These are phyloP conservation scores for Plicaturopsis crispa DNA, from an alignment of 768 basidiomycete genomes.

Conservation along the genomic window DNA sequence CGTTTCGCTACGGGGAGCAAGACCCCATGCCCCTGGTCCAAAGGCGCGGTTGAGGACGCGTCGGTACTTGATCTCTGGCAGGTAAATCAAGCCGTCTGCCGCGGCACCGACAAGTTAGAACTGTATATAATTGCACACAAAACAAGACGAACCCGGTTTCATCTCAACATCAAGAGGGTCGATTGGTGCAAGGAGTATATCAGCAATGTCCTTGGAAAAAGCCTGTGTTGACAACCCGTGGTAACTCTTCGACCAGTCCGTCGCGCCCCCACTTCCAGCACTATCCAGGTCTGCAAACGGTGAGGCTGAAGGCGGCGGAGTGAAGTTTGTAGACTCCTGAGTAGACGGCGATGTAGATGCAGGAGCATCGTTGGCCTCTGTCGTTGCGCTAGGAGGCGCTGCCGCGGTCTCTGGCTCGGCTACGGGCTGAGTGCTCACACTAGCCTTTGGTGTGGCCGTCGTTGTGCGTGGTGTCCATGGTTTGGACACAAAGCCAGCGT, in stretches of 20 bases:
- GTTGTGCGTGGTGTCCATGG: no score
- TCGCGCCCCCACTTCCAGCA: slow-evolving; percentile 13
- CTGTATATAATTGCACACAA: neutral
- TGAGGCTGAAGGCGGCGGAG: no score
- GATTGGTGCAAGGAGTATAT: slow-evolving; percentile 67
- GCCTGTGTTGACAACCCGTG: slow-evolving; percentile 71
- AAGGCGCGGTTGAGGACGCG: slow-evolving; percentile 89
- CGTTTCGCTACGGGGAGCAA: slow-evolving; percentile 89
- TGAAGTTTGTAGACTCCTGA: no score
- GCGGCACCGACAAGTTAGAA: neutral
- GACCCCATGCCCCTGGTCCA: slow-evolving; percentile 95
- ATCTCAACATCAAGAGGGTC: slow-evolving; percentile 81
- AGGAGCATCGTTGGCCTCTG: no score
- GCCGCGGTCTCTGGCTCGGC: no score
- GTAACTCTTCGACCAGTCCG: slow-evolving; percentile 89
- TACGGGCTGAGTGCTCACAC: no score
- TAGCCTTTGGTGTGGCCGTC: no score
- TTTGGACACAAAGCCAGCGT: no score
- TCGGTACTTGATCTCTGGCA: slow-evolving; percentile 96
- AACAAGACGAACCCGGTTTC: slow-evolving; percentile 68
- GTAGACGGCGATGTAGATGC: no score
- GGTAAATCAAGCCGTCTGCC: slow-evolving; percentile 85
- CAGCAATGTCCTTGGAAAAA: slow-evolving; percentile 68
- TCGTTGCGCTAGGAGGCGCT: no score
- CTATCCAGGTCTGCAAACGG: no score